Percentiles rank a stretch among this genome's conserved stretches.
These are phyloP conservation scores for Yamadazyma diddensiae DNA, from an alignment of 1,139 yeast genomes.

Conservation along the genomic window DNA sequence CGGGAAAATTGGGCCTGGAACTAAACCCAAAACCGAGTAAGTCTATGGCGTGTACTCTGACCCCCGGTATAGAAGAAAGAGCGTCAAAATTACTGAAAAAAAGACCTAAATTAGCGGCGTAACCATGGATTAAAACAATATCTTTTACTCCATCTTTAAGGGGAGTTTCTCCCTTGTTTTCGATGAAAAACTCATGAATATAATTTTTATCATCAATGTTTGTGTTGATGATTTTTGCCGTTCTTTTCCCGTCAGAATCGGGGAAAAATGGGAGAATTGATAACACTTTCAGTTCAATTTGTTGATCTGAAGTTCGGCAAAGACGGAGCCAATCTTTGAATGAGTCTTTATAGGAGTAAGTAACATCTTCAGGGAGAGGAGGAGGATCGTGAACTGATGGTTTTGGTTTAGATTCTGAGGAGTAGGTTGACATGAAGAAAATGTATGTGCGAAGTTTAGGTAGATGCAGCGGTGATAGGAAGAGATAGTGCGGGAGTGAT, in stretches of 20 bases:
- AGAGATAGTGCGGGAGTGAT: no score
- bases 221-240: slow-evolving; percentile 48
- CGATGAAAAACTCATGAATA: slow-evolving; percentile 58
- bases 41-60: slow-evolving; percentile 45
- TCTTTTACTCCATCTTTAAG: slow-evolving; percentile 21
- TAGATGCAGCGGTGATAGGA: no score
- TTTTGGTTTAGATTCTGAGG: background rate
- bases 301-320: slow-evolving; percentile 24
- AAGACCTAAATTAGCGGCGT: slow-evolving; percentile 46
- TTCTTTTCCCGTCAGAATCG: slow-evolving; percentile 45
- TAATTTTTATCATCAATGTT: slow-evolving; percentile 43
- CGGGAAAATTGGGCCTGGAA: slow-evolving; percentile 41
- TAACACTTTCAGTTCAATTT: slow-evolving; percentile 33
- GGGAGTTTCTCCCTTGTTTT: slow-evolving; percentile 21
- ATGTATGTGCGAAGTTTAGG: no score
- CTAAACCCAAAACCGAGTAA: slow-evolving; percentile 46
- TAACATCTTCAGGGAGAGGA: slow-evolving; percentile 2
- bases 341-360: slow-evolving; percentile 28
- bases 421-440: no score
- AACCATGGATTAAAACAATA: slow-evolving; percentile 45
- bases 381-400: background rate
- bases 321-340: slow-evolving; percentile 41
- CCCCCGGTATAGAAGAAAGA: slow-evolving; percentile 40
- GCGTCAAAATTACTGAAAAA: slow-evolving; percentile 41
- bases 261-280: slow-evolving; percentile 61